These are phyloP conservation scores for Terfezia claveryi DNA, from an alignment of 495 filamentous ascomycete species.

Conservation along the genomic window DNA sequence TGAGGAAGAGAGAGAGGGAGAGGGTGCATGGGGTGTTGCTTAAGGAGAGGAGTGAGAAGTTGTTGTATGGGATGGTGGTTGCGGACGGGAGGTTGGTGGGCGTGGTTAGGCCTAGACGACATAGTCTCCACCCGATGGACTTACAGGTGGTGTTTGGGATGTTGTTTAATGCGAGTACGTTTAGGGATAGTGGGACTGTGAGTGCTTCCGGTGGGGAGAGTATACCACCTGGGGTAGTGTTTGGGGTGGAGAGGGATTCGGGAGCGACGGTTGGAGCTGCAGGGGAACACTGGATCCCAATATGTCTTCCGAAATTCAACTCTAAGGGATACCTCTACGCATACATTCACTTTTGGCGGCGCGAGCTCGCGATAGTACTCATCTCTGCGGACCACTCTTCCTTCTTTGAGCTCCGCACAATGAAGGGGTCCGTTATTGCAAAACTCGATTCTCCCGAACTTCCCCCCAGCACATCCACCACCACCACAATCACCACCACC, in stretches of 20 bases:
- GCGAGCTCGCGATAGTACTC: conserved; percentile 66
- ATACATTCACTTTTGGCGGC: conserved; percentile 81
- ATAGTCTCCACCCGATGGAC: conserved; percentile 88
- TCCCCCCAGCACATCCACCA: no score
- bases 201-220: no score
- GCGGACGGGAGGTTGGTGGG: conserved; percentile 86
- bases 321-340: conserved; percentile 94
- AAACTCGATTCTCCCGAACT: conserved; percentile 13
- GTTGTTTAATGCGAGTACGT: conserved; percentile 84
- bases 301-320: conserved; percentile 94
- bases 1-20: conserved; percentile 70
- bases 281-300: conserved; percentile 91
- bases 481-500: no score
- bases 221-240: conserved; percentile 17
- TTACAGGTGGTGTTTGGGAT: conserved; percentile 96
- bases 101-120: conserved; percentile 79
- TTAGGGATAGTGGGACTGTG: conserved; percentile 32
- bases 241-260: conserved; percentile 32
- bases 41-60: conserved; percentile 44
- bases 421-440: conserved; percentile 60
- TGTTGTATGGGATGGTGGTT: conserved; percentile 86
- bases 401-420: conserved; percentile 70
- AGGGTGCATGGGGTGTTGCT: conserved; percentile 70
- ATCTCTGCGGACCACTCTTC: conserved; percentile 82
- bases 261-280: conserved; percentile 30